Base-by-base conservation (phyloP, 768 basidiomycete species). In the Saitozyma podzolica region DNA sequence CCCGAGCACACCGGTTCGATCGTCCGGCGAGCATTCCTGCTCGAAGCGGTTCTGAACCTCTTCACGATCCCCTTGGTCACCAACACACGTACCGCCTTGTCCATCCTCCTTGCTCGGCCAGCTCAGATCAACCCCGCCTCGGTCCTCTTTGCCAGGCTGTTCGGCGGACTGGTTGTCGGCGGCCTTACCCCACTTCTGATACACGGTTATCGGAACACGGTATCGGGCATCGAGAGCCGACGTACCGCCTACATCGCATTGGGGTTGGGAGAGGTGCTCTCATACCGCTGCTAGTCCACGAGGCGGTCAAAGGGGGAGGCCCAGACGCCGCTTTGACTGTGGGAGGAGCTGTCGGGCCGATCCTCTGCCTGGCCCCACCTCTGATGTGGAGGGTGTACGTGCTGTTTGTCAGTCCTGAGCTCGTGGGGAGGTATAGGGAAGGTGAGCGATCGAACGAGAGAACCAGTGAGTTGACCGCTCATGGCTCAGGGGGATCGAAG, bases 11-110 rank as follows among this genome's bases (percentile, higher is more conserved):
- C 57, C 20, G 75, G 72, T 48, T 29, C 55, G 11, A 58, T 59
- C 8, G 50, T 76, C 40, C 66, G 59, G 29, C 59, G 64, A 42
- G 72, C 72, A 0, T 76, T 76, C 62, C 59, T 74, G 40, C 53
- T 69, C 62, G 68, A 72, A 50, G 59, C 68, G 7, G n/a, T 72
- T 29, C 50, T 66, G 54, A 74, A 73, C 55, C 42, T 74, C 40
- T 14, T 54, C 17, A 65, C 67, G 3, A 20, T 76, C 56, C 74
- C 72, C 16, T 61, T 76, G 10, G 56, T 76, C 54, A 74, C 72
- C 45, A 55, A 73, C 41, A 54, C 72, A 0, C 50, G 50, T 3
- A 40, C 55, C 40, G 62, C 63, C 20, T 72, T 69, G 9, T 66
- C 69, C 41, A n/a, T 63, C 20, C 40, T 73, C 20, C 67, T 73